A percentile compares a stretch with the other conserved stretches of the same genome.
Conservation (phyloP, 129 eudicot genomes). For the sunflower (Helianthus annuus) region HanXRQr2.0-SUNRISE NC_035442.2:31154489-31154988, state of each 20-base stretch:
- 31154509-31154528: constrained; percentile 34
- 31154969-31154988: constrained; percentile 31
- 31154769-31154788: constrained; percentile 68
- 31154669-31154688: constrained; percentile 33
- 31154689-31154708: constrained; percentile 37
- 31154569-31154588: constrained; percentile 26
- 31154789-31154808: constrained; percentile 71
- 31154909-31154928: constrained; percentile 26
- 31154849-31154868: constrained; percentile 33
- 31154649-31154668: constrained; percentile 20
- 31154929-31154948: constrained; percentile 32
- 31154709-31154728: constrained; percentile 36
- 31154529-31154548: constrained; percentile 30
- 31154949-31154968: constrained; percentile 35
- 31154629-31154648: constrained; percentile 38
- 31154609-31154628: constrained; percentile 30
- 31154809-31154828: constrained; percentile 50
- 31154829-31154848: constrained; percentile 29
- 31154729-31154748: constrained; percentile 43
- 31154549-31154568: constrained; percentile 31
- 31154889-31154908: constrained; percentile 28
- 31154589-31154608: constrained; percentile 36
- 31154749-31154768: constrained; percentile 47
- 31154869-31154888: constrained; percentile 33
- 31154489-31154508: constrained; percentile 39